Conservation (phyloP, 192 early-diverging fungal genomes). For the Coemansia sp. region DNA sequence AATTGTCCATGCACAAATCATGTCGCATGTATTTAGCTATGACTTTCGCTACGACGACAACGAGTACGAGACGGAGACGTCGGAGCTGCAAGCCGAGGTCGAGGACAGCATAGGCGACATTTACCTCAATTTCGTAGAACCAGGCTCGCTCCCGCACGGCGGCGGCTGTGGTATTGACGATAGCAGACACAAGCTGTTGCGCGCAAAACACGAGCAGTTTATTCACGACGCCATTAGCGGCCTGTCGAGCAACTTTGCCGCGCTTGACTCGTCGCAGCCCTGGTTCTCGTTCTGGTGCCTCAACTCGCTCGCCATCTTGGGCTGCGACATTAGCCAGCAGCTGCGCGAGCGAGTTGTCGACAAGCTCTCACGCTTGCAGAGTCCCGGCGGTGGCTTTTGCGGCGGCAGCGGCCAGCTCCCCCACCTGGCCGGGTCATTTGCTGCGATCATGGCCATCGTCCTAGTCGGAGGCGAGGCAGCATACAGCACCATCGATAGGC, state of each 20-base stretch:
- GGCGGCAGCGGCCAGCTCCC: slow-evolving; percentile 86
- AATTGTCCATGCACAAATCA: slow-evolving; percentile 6
- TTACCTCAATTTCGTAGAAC: slow-evolving; percentile 20
- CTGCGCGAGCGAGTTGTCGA: slow-evolving; percentile 51
- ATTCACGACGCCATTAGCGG: slow-evolving; percentile 55
- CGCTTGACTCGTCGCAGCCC: slow-evolving; percentile 84
- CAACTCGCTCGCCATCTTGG: slow-evolving; percentile 82
- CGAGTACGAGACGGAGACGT: slow-evolving; percentile 46
- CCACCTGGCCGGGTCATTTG: slow-evolving; percentile 91
- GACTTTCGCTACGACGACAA: slow-evolving; percentile 55
- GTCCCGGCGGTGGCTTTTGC: slow-evolving; percentile 73
- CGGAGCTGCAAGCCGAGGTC: slow-evolving; percentile 33
- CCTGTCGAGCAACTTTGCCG: slow-evolving; percentile 60
- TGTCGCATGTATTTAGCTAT: slow-evolving; percentile 40
- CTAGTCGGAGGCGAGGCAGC: slow-evolving; percentile 70
- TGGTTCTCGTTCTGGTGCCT: slow-evolving; percentile 94
- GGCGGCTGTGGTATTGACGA: slow-evolving; percentile 33
- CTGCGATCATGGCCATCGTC: slow-evolving; percentile 80
- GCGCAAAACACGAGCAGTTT: slow-evolving; percentile 63
- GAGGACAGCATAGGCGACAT: slow-evolving; percentile 48
- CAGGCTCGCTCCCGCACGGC: slow-evolving; percentile 12
- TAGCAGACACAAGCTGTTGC: slow-evolving; percentile 50
- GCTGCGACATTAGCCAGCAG: slow-evolving; percentile 53
- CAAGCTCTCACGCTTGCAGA: slow-evolving; percentile 69
- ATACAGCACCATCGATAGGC: slow-evolving; percentile 60